Conservation (phyloP, 2,329 filamentous ascomycete genomes). For the Coniochaeta prunicola region DNA sequence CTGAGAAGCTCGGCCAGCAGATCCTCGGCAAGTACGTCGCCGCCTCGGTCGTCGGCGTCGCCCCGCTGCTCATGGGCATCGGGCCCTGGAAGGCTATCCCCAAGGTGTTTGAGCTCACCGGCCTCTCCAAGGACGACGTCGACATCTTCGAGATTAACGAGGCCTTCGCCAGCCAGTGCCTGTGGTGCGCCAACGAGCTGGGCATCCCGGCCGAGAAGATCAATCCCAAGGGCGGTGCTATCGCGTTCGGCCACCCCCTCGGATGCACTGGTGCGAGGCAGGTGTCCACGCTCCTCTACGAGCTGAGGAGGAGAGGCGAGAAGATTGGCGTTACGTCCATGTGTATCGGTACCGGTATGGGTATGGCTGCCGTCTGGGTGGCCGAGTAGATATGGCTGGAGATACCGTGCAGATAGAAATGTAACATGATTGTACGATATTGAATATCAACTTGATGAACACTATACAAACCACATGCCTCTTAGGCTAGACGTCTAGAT, state of each 20-base stretch:
- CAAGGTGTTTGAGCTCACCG: slow-evolving; percentile 79
- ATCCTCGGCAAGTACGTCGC: slow-evolving; percentile 91
- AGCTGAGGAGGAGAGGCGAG: slow-evolving; percentile 76
- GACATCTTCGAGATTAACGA: slow-evolving; percentile 99
- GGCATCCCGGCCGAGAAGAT: slow-evolving; percentile 78
- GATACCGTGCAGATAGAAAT: neutral
- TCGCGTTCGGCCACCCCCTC: slow-evolving; percentile 91
- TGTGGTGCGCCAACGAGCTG: slow-evolving; percentile 89
- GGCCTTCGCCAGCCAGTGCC: slow-evolving; percentile 90
- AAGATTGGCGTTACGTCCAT: slow-evolving; percentile 90
- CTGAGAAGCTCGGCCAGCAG: slow-evolving; percentile 77
- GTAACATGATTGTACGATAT: neutral
- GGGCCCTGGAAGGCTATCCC: slow-evolving; percentile 96
- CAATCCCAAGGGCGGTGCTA: slow-evolving; percentile 94
- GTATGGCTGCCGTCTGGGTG: slow-evolving; percentile 95
- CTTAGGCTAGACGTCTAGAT: too few species aligned
- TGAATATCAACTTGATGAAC: neutral
- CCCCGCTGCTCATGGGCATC: slow-evolving; percentile 90
- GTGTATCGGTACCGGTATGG: slow-evolving; percentile 97
- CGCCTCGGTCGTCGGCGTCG: slow-evolving; percentile 79
- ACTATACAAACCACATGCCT: too few species aligned
- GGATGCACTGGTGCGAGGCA: slow-evolving; percentile 93
- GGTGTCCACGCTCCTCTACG: slow-evolving; percentile 84
- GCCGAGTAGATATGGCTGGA: slow-evolving; percentile 60
- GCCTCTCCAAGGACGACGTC: slow-evolving; percentile 80